Evolutionary conservation across 2,329 filamentous ascomycete species (phyloP), one percentile per base, ranked within the genome.

Genomic region (Fusarium sp.): DNA sequence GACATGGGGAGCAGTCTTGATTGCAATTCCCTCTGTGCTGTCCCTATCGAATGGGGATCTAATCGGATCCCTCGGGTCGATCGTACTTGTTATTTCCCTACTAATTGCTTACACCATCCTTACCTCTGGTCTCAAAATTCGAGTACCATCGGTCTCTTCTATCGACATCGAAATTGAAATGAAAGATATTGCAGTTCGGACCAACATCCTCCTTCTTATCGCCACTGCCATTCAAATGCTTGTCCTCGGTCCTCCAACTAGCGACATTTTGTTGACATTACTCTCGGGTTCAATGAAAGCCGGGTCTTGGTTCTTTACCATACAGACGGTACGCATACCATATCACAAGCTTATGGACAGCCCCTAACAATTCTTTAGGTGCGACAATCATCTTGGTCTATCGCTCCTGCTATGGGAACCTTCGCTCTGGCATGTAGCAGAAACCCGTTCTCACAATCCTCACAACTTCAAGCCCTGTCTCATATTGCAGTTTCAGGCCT

Each of bases 301-400:
- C 0, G 57, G 72, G 1, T 69, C 75, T 3, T 84, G 81, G 80
- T 79, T 74, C 54, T 81, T 78, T 28, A 70, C 67, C 0, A 74
- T 78, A 5, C 73, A 75, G 43, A 65, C 74, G 9, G 80, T 83
- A 67, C 7, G 77, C 68, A 2, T 6, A 6, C 7, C 8, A 24
- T 5, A 6, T 8, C 2, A 3, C 1, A 8, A 2, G 10, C 2
- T 5, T 0, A n/a, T 0, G 4, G 1, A 8, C 1, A 2, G 6
- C 4, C 2, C 24, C 67, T 28, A 52, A 40, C 6, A 6, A 9
- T 2, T 10, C 8, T 24, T 0, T 22, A 82, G 80, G 63, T 75
- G n/a, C 74, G 43, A 19, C 50, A 76, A 49, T 70, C 73, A 0
- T 77, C 79, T 5, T 83, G 79, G 80, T 51, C 47, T 3, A 65